phyloP scores from a whole-genome alignment of 768 basidiomycete species.

The Termitomyces sp. region DNA sequence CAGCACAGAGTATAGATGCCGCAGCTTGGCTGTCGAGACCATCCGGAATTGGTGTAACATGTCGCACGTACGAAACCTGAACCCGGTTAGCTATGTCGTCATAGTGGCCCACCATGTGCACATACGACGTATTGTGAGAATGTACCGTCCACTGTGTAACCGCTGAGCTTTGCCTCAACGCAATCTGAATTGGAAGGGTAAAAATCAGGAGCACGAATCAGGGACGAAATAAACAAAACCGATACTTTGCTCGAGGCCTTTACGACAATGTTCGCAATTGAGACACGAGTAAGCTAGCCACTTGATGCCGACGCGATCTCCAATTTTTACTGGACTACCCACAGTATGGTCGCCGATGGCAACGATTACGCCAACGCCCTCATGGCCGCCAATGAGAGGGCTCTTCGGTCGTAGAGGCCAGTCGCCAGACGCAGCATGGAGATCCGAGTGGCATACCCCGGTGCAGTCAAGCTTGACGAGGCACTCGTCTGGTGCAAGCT shows the following conservation, averaged over 20 bases:
- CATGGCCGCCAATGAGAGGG: slow-evolving; percentile 78
- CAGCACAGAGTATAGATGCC: slow-evolving; percentile 75
- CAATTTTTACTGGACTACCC: slow-evolving; percentile 61
- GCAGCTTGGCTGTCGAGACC: slow-evolving; percentile 59
- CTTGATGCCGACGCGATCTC: slow-evolving; percentile 84
- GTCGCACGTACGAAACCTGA: slow-evolving; percentile 60
- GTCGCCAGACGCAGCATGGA: slow-evolving; percentile 70
- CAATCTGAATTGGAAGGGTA: slow-evolving; percentile 40
- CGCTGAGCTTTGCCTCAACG: slow-evolving; percentile 52
- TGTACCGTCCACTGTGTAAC: slow-evolving; percentile 74
- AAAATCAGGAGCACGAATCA: not conserved
- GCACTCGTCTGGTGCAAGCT: slow-evolving; percentile 65
- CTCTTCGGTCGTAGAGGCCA: slow-evolving; percentile 68
- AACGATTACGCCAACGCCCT: slow-evolving; percentile 81
- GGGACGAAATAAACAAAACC: slow-evolving; percentile 12
- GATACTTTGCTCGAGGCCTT: slow-evolving; percentile 67
- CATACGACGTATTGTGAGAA: slow-evolving; percentile 64
- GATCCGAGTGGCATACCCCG: slow-evolving; percentile 83
- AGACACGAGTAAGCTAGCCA: slow-evolving; percentile 72
- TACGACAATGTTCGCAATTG: slow-evolving; percentile 71
- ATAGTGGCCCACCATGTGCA: not conserved
- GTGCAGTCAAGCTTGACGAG: slow-evolving; percentile 72
- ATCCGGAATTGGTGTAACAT: slow-evolving; percentile 79
- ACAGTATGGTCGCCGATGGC: slow-evolving; percentile 69
- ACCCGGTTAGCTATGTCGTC: not conserved